Evolutionary conservation across 129 eudicot species (phyloP).

Genomic region (Escallonia rubra): DNA sequence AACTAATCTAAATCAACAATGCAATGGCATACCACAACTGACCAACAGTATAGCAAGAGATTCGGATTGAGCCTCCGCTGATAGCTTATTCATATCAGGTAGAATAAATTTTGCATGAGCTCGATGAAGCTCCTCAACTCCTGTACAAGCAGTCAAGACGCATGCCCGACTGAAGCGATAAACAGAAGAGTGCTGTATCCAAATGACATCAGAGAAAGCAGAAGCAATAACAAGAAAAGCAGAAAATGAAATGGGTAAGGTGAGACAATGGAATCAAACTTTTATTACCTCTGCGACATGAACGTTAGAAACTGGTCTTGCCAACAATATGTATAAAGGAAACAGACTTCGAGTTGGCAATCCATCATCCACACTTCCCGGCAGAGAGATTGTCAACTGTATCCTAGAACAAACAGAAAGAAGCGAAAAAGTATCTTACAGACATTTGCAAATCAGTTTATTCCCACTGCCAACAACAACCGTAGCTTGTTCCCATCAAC

Average conservation of each 20-base stretch:
- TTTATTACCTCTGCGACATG: constrained; percentile 49
- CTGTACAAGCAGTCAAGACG: constrained; percentile 37
- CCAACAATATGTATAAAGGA: constrained; percentile 74
- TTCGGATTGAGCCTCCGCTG: constrained; percentile 54
- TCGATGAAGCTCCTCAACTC: constrained; percentile 25
- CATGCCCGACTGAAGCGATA: constrained; percentile 58
- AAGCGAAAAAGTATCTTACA: constrained; percentile 15
- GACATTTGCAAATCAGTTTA: neutral
- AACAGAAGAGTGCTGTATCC: constrained; percentile 54
- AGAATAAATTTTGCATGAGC: constrained; percentile 58
- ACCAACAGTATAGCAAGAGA: constrained; percentile 63
- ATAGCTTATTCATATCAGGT: constrained; percentile 72
- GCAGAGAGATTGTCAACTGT: constrained; percentile 58
- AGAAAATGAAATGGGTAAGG: neutral
- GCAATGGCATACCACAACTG: constrained; percentile 67
- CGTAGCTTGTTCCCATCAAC: too few relatives aligned
- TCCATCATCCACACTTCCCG: constrained; percentile 44
- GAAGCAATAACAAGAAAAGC: constrained; percentile 7
- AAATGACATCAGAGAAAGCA: constrained; percentile 23
- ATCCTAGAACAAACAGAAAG: constrained; percentile 45
- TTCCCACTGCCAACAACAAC: too few relatives aligned
- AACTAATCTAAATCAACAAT: neutral
- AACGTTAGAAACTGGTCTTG: constrained; percentile 46
- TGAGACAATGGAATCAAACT: neutral
- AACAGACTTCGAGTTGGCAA: constrained; percentile 39